Base-by-base conservation (phyloP, 2,329 filamentous ascomycete species). In the Atkinsonella texensis region DNA sequence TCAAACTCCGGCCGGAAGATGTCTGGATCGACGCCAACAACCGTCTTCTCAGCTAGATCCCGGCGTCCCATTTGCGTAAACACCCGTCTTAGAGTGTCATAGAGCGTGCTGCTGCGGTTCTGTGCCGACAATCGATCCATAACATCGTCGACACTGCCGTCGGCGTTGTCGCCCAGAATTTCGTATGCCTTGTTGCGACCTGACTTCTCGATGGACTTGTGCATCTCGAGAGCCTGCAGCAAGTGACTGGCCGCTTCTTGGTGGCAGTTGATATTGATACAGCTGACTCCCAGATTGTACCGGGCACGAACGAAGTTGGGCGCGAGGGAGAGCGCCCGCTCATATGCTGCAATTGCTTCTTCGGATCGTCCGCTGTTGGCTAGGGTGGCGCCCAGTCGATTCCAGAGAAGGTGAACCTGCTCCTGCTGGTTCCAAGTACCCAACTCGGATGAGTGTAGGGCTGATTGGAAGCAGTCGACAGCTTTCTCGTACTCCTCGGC, bases 401-500 rank as follows among this genome's bases (percentile, higher is more conserved):
- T 98, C 93, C 93, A 98, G 32, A 98, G 82, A 18, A 98, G 80
- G 64, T 97, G 93, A 1, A 96, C 74, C 69, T 96, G 89, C 62
- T 85, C 84, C 60, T 83, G 81, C 56, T 88, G 84, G 70, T 96
- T 97, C 54, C 83, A 85, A 9, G 81, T 81, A 53, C 93, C 93
- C 38, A 83, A 79, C 68, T 95, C 89, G 1, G 87, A 89, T 23
- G 83, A 88, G 53, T 88, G 87, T 23, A 98, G 80, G 0, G 94
- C 91, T 1, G 91, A 84, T 52, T 85, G 87, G 79, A 98, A 98
- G 74, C 94, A 98, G 73, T 98, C 93, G 39, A 98, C 91, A 0
- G 93, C 93, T 73, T 98, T 98, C 65, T 93, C 88, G 72, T 96
- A 97, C 65, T 97, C 91, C 69, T 98, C 93, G 32, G 88, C 89